Conservation (phyloP, 192 early-diverging fungal species). For the Lobulomyces angularis region DNA sequence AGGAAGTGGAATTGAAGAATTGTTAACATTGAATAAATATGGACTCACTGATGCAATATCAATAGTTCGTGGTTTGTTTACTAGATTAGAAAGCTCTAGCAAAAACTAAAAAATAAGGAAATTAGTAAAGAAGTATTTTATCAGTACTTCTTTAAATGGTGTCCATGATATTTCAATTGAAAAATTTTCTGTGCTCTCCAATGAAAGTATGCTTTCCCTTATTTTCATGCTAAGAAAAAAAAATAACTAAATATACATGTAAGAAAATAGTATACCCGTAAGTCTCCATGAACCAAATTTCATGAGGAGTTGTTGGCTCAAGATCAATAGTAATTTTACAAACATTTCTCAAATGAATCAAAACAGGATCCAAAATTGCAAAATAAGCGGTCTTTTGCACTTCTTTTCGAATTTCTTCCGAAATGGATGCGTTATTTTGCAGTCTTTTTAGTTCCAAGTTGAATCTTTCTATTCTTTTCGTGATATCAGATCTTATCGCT, state of each 20-base stretch:
- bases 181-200: conserved; percentile 31
- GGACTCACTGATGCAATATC: conserved; percentile 22
- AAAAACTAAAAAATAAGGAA: conserved; percentile 30
- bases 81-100: conserved; percentile 38
- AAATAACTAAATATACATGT: too few relatives aligned
- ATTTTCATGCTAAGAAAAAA: too few relatives aligned
- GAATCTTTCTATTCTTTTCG: conserved; percentile 38
- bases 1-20: conserved; percentile 9
- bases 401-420: conserved; percentile 21
- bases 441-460: conserved; percentile 42
- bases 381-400: conserved; percentile 38
- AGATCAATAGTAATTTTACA: conserved; percentile 22
- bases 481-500: conserved; percentile 40
- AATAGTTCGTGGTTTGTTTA: conserved; percentile 42
- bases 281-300: conserved; percentile 47
- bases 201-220: conserved; percentile 26
- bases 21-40: not conserved
- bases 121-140: conserved; percentile 1
- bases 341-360: conserved; percentile 41
- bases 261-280: too few relatives aligned
- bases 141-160: conserved; percentile 40
- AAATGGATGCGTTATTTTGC: conserved; percentile 21
- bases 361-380: conserved; percentile 42
- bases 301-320: conserved; percentile 40
- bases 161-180: conserved; percentile 39